phyloP scores from a whole-genome alignment of 768 basidiomycete species.

The Mycena alexandri region DNA sequence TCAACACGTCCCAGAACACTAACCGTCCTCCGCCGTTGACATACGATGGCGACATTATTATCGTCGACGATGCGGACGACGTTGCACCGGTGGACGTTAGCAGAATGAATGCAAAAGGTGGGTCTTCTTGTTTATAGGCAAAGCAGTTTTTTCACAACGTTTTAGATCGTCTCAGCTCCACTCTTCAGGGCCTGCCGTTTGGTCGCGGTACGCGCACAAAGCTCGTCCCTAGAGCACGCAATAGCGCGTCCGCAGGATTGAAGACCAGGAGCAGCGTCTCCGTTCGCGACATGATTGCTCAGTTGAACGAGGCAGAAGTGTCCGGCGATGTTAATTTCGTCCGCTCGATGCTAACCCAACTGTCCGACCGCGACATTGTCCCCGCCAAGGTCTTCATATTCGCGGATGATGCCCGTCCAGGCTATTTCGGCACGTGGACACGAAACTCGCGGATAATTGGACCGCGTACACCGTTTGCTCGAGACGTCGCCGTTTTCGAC shows the following conservation, averaged over 20 bases:
- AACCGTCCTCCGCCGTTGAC: constrained; percentile 28
- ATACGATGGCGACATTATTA: constrained; percentile 62
- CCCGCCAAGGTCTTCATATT: constrained; percentile 90
- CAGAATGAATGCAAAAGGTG: constrained; percentile 58
- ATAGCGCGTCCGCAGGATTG: constrained; percentile 38
- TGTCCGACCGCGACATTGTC: constrained; percentile 72
- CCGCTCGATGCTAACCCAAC: constrained; percentile 69
- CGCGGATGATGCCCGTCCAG: constrained; percentile 86
- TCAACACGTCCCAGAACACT: constrained; percentile 50
- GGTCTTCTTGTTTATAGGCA: constrained; percentile 10
- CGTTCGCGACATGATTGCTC: constrained; percentile 64
- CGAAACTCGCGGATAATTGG: constrained; percentile 83
- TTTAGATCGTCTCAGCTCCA: constrained; percentile 55
- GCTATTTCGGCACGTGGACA: constrained; percentile 96
- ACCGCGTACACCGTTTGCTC: constrained; percentile 85
- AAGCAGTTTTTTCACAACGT: constrained; percentile 17
- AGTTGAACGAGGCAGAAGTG: constrained; percentile 84
- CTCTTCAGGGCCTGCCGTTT: constrained; percentile 52
- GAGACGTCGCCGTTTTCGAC: constrained; percentile 83
- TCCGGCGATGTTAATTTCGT: constrained; percentile 78
- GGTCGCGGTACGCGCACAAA: constrained; percentile 20
- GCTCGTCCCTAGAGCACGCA: constrained; percentile 2
- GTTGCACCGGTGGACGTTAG: constrained; percentile 40
- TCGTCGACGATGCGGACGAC: constrained; percentile 63
- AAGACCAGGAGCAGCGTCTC: constrained; percentile 54